Base-by-base conservation (phyloP, 805 yeast species). In the Kodamaea kaohsiungensis region DNA sequence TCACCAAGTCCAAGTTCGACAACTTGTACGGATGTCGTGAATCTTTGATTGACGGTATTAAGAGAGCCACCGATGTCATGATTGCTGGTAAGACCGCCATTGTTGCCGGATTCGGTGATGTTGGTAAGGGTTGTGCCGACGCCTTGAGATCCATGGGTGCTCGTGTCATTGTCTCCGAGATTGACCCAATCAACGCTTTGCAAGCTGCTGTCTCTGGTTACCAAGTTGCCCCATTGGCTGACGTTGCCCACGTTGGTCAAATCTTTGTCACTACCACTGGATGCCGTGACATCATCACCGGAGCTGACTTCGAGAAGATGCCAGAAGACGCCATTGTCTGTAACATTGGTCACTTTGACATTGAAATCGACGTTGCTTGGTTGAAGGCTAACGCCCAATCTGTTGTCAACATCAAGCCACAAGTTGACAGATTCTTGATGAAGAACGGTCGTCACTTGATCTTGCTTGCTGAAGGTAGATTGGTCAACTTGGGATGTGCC, bases 51-150 rank as follows among this genome's bases (percentile, higher is more conserved):
- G 99, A 93, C 79, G 99, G 99, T 83, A 93, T 93, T 78, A 93
- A 93, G 88, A 91, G 98, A 83, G 99, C 98, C 76, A 93, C 99
- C 71, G 99, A 93, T 72, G 98, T 93, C 68, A 95, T 93, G 98
- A 88, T 93, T 72, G 98, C 98, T 65, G 99, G 99, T 82, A 93
- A 93, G 84, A 95, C 90, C 72, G 96, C 98, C 59, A 96, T 93
- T 68, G 98, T 93, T 68, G 98, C 97, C 59, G 99, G 99, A 80
- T 93, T 87, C 83, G 99, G 99, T 86, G 99, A 93, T 75, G 99
- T 93, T 72, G 99, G 99, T 83, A 93, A 93, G 83, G 99, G 99
- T 78, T 93, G 99, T 86, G 98, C 97, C 76, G 88, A 91, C 90
- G 97, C 99, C 63, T 86, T 95, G 70, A 88, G 90, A 81, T 92